Evolutionary conservation across 2,329 filamentous ascomycete genomes (phyloP), one percentile per base, ranked within the genome.

Genomic region (Chaetomium globosum): DNA sequence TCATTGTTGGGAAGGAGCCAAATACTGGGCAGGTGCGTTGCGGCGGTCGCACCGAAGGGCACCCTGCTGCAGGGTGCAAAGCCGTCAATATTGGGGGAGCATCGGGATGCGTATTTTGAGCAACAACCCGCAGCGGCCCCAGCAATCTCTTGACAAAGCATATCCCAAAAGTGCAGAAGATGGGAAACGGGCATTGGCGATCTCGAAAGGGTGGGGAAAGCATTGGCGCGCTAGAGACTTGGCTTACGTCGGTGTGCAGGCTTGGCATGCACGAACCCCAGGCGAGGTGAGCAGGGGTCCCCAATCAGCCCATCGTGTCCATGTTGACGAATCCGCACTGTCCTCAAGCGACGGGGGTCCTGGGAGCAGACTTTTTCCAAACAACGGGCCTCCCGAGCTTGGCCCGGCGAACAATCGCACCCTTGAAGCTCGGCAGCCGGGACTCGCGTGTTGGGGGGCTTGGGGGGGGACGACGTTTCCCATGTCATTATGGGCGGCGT

Each of bases 251-350:
- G 56, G n/a, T 21, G 5, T 23, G 49, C 65, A 61, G 60, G 28
- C 63, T 63, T 49, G 63, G 53, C 66, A 60, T 54, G 60, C 59
- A 55, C 46, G 31, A 49, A 33, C 55, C 59, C 59, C 59, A 51
- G 49, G 39, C 56, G 21, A 59, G 59, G 31, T 43, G 59, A 39
- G 21, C 52, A 64, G 36, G 62, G 65, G 63, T 55, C 65, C 36
- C 69, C 65, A 70, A 70, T 70, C 67, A 70, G 68, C 57, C 56
- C 68, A 71, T 66, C 21, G 33, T 56, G 43, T 49, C 56, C 68
- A 71, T 66, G 36, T 53, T 56, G 43, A 39, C 6, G 8, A 33
- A 49, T 16, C 8, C 61, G 57, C 53, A 53, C 30, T 58, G 53
- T 30, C 16, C 23, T n/a, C 2, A 31, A 55, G 16, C 26, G 39